Conservation (phyloP, 257 asterid species). For the Solanum chilense region DNA sequence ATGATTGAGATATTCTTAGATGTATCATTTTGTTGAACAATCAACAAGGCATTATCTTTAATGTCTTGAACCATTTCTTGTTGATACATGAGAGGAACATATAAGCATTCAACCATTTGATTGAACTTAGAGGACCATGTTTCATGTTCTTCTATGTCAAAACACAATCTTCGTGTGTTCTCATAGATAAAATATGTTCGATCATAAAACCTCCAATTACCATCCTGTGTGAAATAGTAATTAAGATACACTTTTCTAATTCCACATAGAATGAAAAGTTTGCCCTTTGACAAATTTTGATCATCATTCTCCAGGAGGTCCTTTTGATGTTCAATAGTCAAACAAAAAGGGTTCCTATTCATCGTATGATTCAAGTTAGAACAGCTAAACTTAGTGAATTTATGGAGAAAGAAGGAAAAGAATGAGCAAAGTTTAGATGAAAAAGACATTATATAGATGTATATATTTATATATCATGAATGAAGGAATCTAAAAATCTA, state of each 20-base stretch:
- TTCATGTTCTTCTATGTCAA: background rate
- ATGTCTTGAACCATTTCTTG: background rate
- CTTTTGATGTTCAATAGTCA: background rate
- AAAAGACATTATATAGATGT: background rate
- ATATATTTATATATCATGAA: too few species aligned
- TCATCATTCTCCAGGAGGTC: background rate
- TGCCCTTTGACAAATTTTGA: background rate
- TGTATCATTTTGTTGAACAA: background rate
- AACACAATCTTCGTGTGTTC: background rate
- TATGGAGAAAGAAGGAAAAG: background rate
- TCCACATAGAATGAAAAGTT: background rate
- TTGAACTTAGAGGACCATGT: background rate
- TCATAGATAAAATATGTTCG: background rate
- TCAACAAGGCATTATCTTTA: too few species aligned
- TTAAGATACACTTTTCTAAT: background rate
- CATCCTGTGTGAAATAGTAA: background rate
- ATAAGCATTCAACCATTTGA: background rate
- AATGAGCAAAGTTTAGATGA: background rate
- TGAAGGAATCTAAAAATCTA: background rate
- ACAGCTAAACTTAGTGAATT: background rate
- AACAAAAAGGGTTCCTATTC: background rate
- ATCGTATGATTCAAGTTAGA: background rate
- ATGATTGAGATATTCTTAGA: background rate
- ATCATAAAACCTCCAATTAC: background rate
- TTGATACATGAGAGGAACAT: background rate